Evolutionary conservation across 805 yeast genomes (phyloP).

Genomic region (Saccharomycopsis fibuligera): DNA sequence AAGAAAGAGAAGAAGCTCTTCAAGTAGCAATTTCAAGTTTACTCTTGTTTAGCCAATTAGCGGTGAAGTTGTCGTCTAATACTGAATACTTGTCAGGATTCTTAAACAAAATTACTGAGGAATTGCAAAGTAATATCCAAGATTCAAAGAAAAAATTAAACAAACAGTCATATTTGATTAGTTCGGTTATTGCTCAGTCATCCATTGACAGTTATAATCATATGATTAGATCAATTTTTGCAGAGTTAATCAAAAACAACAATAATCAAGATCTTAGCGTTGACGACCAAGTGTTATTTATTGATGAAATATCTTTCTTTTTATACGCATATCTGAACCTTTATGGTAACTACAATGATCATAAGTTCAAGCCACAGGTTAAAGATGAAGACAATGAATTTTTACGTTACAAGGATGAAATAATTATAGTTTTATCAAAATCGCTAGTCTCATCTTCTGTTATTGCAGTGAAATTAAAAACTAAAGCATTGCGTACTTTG

Average conservation of each 20-base stretch:
- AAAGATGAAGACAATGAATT: constrained; percentile 32
- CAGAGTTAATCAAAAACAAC: constrained; percentile 21
- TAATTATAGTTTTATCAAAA: constrained; percentile 62
- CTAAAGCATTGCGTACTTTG: constrained; percentile 60
- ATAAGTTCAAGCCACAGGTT: not conserved
- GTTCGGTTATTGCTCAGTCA: constrained; percentile 49
- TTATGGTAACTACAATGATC: constrained; percentile 26
- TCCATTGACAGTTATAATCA: constrained; percentile 41
- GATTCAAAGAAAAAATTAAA: constrained; percentile 45
- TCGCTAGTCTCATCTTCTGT: constrained; percentile 61
- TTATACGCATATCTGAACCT: constrained; percentile 44
- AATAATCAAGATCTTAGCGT: constrained; percentile 44
- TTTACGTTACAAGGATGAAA: constrained; percentile 50
- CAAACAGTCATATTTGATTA: constrained; percentile 56
- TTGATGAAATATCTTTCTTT: constrained; percentile 56
- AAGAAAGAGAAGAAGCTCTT: constrained; percentile 9
- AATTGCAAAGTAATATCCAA: constrained; percentile 46
- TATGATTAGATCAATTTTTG: constrained; percentile 31
- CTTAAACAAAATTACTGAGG: constrained; percentile 38
- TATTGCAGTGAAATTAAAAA: constrained; percentile 62
- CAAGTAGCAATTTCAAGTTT: constrained; percentile 30
- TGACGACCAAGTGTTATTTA: constrained; percentile 50
- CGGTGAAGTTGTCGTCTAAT: constrained; percentile 30
- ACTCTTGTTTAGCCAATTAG: constrained; percentile 38
- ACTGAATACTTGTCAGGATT: constrained; percentile 34